Evolutionary conservation across 2,329 filamentous ascomycete genomes (phyloP), one percentile per base, ranked within the genome.

Genomic region (Neopestalotiopsis clavispora): DNA sequence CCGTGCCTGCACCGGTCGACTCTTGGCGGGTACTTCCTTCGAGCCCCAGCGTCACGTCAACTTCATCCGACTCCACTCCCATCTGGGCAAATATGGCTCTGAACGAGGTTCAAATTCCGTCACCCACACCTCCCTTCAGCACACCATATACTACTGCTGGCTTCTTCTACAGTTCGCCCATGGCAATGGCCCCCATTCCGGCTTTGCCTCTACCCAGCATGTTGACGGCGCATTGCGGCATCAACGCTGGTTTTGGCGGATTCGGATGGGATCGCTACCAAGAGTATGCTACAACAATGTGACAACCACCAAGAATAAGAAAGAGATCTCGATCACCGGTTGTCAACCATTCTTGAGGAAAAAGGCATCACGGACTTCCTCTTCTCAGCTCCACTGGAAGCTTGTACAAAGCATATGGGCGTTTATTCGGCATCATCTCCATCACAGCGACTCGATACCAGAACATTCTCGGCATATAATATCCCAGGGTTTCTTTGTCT

Each of bases 11-110:
- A 5, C 90, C 91, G 1, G 90, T 97, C 69, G 94, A 98, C 71
- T 87, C 93, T 68, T 98, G 95, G 95, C 94, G 92, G 80, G 90
- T 98, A 74, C 85, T 98, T 67, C 93, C 95, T 61, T 98, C 95
- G 67, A 97, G 94, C 76, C 93, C 94, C 65, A 94, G 91, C 80
- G 89, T 93, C 66, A 90, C 92, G 56, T 91, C 92, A 42, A 83
- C 81, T 6, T 92, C 91, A 67, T 87, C 87, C 78, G 94, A 96
- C 78, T 91, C 90, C 75, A 87, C 90, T 69, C 88, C 90, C 65
- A 88, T 95, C 79, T 98, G 95, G 95, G 89, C 91, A 71, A 91
- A 88, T 78, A 91, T 97, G 85, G 87, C 86, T 76, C 85, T 97
- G 83, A 89, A 87, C 79, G 91, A 95, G 70, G 86, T 92, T 67